These are phyloP conservation scores for Ostreobium quekettii DNA, from an alignment of 139 green algal genomes.

Conservation along the genomic window DNA sequence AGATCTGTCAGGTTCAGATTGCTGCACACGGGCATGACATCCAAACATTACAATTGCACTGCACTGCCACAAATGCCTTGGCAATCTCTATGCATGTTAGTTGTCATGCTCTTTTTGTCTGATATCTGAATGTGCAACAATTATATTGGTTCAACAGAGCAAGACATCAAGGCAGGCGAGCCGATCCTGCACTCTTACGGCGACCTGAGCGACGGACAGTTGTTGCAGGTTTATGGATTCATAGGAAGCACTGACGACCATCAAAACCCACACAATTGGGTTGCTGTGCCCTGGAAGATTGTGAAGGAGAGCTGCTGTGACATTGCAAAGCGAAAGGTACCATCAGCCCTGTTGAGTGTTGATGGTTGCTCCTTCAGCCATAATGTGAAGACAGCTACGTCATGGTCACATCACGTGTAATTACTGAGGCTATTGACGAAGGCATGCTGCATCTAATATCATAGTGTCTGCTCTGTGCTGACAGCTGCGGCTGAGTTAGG, in stretches of 20 bases:
- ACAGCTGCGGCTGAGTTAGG: no score
- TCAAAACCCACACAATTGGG: slow-evolving; percentile 26
- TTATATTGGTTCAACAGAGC: slow-evolving; percentile 25
- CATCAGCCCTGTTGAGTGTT: no score
- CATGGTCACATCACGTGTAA: no score
- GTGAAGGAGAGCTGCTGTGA: neutral
- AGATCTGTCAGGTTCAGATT: neutral
- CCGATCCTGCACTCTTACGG: slow-evolving; percentile 64
- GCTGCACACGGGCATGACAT: neutral
- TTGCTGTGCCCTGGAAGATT: slow-evolving; percentile 1
- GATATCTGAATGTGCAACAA: neutral
- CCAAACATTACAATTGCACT: neutral
- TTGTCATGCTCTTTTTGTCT: neutral
- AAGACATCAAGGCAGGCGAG: slow-evolving; percentile 37
- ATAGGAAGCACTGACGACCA: slow-evolving; percentile 25
- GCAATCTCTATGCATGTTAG: neutral
- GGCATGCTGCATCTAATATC: neutral
- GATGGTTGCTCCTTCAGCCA: no score
- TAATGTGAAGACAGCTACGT: no score
- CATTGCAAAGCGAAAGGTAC: no score
- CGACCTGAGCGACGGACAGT: slow-evolving; percentile 51
- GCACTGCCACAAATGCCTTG: neutral
- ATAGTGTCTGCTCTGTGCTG: no score
- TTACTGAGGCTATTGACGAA: neutral
- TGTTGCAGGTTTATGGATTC: slow-evolving; percentile 69